Base-by-base conservation (phyloP, 768 basidiomycete genomes). In the Austroboletus festivus region DNA sequence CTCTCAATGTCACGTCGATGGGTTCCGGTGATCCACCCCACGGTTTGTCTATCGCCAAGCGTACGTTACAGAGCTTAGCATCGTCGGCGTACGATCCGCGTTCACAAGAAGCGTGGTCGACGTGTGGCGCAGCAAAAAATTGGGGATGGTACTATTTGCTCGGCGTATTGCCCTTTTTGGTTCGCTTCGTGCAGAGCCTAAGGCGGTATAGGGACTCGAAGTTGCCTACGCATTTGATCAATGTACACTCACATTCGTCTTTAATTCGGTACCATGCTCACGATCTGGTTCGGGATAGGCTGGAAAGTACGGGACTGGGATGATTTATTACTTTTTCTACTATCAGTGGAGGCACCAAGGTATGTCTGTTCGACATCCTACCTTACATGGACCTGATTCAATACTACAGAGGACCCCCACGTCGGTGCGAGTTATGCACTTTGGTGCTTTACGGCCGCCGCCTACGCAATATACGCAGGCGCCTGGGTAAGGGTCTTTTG, bases 131-230 rank as follows among this genome's bases (percentile, higher is more conserved):
- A 5, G 50, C 68, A 1, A 71, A 50, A 4, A 69, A 74, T 12
- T 93, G 89, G 89, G 79, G 75, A 0, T 59, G 77, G 15, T 73
- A 81, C 2, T 84, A 84, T 50, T 53, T 79, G 2, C 67, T 89
- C 9, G 76, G 78, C 5, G 53, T 75, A 8, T 52, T 92, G 1
- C 93, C 95, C 0, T 75, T 90, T 6, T 46, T 86, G 6, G 73
- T 83, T 21, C 93, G 95, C 68, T 65, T 93, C 34, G 72, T 89
- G 8, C 95, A 99, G 67, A 90, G 89, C 61, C 58, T 96, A 41
- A 84, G 85, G 53, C 93, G 93, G 70, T 97, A 86, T 62, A 68
- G 67, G 31, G 95, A 96, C 60, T 91, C 91, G 1, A 71, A 73
- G 28, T 63, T 85, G 23, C 56, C 72, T 7, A 86, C 85, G 0